phyloP scores from a whole-genome alignment of 2,329 filamentous ascomycete species.

The Botrytis byssoidea region DNA sequence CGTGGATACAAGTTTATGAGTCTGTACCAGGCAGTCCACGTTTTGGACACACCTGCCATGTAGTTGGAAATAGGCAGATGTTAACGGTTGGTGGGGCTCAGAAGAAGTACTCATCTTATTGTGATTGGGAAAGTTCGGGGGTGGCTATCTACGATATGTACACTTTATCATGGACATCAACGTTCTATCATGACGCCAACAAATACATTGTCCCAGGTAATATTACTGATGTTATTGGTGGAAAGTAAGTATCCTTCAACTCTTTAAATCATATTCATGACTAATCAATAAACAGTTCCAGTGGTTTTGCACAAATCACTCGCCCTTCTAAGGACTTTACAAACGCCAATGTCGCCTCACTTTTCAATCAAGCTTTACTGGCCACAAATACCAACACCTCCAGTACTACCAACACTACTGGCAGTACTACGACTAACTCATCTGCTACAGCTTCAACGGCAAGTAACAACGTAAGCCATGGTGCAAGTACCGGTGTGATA shows the following conservation, averaged over 20 bases:
- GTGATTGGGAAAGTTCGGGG: constrained; percentile 39
- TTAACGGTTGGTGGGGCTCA: constrained; percentile 43
- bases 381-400: not conserved
- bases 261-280: not conserved
- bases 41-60: constrained; percentile 45
- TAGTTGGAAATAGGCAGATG: constrained; percentile 42
- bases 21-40: constrained; percentile 39
- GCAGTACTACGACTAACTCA: not conserved
- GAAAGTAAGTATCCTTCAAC: constrained; percentile 24
- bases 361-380: constrained; percentile 7
- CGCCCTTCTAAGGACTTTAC: constrained; percentile 7
- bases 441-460: not conserved
- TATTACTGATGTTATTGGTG: constrained; percentile 37
- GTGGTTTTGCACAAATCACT: constrained; percentile 8
- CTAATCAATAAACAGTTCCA: constrained; percentile 9
- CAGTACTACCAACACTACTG: not conserved
- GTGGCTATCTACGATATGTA: constrained; percentile 40
- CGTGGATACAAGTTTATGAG: constrained; percentile 41
- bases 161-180: constrained; percentile 37
- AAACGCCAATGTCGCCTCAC: constrained; percentile 5
- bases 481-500: not conserved
- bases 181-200: constrained; percentile 33
- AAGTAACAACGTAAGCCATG: not conserved
- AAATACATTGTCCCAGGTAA: constrained; percentile 35
- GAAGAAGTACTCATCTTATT: constrained; percentile 25